A percentile compares a stretch with the other conserved stretches of the same genome.
Evolutionary conservation across 441 rosid species (phyloP).

Genomic region (Syzygium syzygioides): DNA sequence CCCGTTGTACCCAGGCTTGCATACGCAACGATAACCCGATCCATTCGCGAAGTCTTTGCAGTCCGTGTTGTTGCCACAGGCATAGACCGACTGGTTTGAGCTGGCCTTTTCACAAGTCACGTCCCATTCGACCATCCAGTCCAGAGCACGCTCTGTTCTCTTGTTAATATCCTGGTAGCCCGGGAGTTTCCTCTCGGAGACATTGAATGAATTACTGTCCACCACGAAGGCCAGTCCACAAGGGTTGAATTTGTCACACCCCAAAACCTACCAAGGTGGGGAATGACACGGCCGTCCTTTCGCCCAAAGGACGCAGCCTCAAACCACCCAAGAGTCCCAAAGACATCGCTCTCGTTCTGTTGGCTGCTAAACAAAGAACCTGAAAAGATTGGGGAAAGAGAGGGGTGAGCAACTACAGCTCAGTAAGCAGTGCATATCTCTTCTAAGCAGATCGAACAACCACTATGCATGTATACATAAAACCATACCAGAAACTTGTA

Average conservation of each 20-base stretch:
- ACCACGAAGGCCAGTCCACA: background rate
- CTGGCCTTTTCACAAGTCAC: background rate
- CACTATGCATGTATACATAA: too few species aligned
- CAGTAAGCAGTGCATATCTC: too few species aligned
- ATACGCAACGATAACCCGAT: background rate
- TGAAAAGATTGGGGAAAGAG: too few species aligned
- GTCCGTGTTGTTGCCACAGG: background rate
- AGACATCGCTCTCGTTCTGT: too few species aligned
- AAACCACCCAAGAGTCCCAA: too few species aligned
- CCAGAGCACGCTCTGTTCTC: background rate
- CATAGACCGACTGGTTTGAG: background rate
- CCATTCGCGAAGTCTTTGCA: rapidly evolving
- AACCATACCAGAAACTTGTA: too few species aligned
- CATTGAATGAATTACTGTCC: background rate
- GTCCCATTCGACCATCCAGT: background rate
- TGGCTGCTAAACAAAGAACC: too few species aligned
- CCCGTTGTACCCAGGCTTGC: background rate
- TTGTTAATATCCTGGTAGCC: background rate
- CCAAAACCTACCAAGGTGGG: too few species aligned
- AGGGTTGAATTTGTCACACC: background rate
- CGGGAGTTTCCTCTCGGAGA: background rate
- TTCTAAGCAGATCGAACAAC: too few species aligned
- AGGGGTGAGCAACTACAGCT: too few species aligned
- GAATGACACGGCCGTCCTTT: too few species aligned
- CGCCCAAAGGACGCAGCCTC: too few species aligned